phyloP scores from a whole-genome alignment of 768 basidiomycete species.

The Russula sp. region DNA sequence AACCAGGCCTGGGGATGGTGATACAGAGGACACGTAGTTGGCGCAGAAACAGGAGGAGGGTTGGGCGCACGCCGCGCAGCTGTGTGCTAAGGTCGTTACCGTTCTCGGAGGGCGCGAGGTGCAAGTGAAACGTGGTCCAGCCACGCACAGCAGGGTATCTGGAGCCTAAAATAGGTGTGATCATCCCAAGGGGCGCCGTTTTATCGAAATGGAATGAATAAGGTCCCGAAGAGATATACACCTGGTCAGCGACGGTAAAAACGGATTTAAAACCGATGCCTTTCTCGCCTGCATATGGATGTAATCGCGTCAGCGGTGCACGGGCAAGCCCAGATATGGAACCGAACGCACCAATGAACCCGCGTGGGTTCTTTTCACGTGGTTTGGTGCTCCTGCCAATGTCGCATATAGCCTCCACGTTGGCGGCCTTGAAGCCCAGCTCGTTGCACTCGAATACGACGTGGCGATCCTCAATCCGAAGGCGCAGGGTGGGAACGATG shows the following conservation, averaged over 20 bases:
- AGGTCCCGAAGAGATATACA: conserved; percentile 31
- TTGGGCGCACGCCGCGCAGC: conserved; percentile 27
- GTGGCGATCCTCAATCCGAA: conserved; percentile 22
- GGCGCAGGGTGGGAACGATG: conserved; percentile 24
- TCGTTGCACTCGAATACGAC: conserved; percentile 33
- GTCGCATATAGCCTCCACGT: conserved; percentile 34
- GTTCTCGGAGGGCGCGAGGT: conserved; percentile 20
- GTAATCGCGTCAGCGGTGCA: neutral
- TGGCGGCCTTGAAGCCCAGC: conserved; percentile 29
- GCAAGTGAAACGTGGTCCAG: conserved; percentile 34
- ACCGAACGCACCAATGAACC: conserved; percentile 25
- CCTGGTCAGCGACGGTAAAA: conserved; percentile 33
- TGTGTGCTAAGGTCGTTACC: conserved; percentile 25
- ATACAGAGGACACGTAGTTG: conserved; percentile 28
- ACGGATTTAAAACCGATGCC: conserved; percentile 37
- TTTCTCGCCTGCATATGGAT: conserved; percentile 33
- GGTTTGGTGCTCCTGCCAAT: conserved; percentile 35
- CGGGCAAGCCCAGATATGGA: neutral
- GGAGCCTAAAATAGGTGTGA: conserved; percentile 29
- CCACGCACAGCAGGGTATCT: conserved; percentile 6
- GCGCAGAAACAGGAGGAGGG: conserved; percentile 34
- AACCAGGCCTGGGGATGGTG: conserved; percentile 9
- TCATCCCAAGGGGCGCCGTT: conserved; percentile 31
- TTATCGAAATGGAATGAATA: conserved; percentile 33
- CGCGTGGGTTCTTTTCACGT: conserved; percentile 19